Conservation (phyloP, 164 flowering plant genomes). For the Vitis cinerea region DNA sequence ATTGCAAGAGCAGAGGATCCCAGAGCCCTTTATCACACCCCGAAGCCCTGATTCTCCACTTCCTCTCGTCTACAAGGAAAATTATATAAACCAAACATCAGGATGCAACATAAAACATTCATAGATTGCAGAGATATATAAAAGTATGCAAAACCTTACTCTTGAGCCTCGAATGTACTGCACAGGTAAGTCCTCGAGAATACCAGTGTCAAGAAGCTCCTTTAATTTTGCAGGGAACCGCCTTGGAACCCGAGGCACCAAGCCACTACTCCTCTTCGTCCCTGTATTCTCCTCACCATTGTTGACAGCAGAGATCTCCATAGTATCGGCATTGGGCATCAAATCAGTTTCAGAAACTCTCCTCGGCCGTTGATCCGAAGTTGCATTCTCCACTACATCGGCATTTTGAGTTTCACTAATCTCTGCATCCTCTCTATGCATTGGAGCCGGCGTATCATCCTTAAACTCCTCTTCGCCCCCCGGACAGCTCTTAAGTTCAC, state of each 20-base stretch:
- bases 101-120: neutral
- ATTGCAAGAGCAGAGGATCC: constrained; percentile 65
- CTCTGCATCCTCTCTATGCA: neutral
- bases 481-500: no score
- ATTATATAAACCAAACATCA: neutral
- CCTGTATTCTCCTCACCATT: constrained; percentile 18
- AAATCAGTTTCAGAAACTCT: constrained; percentile 34
- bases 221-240: constrained; percentile 46
- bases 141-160: constrained; percentile 29
- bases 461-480: neutral
- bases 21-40: constrained; percentile 60
- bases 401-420: neutral
- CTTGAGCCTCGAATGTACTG: constrained; percentile 44
- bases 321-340: constrained; percentile 7
- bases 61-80: constrained; percentile 18
- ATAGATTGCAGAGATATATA: neutral
- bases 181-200: constrained; percentile 66
- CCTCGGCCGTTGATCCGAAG: constrained; percentile 23
- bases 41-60: constrained; percentile 31
- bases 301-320: neutral
- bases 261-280: constrained; percentile 16
- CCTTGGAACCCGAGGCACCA: constrained; percentile 2
- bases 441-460: neutral
- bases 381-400: constrained; percentile 2
- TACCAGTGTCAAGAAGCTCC: constrained; percentile 66